Evolutionary conservation across 306 rosid genomes (phyloP), one percentile per base, ranked within the genome.

Genomic region (Quercus suber): DNA sequence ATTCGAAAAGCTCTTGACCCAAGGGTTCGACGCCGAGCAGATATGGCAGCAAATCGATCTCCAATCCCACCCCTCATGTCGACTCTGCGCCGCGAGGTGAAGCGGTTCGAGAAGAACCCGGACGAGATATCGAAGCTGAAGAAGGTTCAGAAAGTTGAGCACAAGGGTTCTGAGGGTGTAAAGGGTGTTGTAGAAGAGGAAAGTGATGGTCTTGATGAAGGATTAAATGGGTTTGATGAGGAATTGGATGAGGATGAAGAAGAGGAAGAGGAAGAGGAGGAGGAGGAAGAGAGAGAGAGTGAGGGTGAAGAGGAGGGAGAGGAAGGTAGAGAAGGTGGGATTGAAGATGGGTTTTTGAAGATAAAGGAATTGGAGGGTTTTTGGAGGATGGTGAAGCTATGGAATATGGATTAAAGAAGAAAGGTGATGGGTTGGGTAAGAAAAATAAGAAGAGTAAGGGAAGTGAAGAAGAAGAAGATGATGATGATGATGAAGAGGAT

Each of bases 21-120:
- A 95, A 2, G 94, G 96, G 5, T 95, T 89, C 85, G 99, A 95
- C 76, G 91, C 89, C 3, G 99, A 95, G 84, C 99, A 95, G 90
- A 91, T 95, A 84, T 95, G 99, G 99, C 97, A 95, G 79, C 99
- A 95, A 83, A 90, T 91, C 31, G 99, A 95, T 61, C 84, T 95
- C 74, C 98, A 90, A 84, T 86, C 98, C 0, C 94, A 90, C 81
- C 97, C 11, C 89, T 95, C 1, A 20, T 95, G 45, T 82, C 92
- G 74, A 77, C 77, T 10, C 75, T 95, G 52, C 90, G 89, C 59
- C 92, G 99, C 73, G 91, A 88, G 15, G 31, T 93, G 86, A 93
- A 84, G 77, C 91, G 84, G 65, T 69, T 88, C 57, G 85, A 74
- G 35, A 87, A 90, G 73, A 86, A 87, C 35, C 96, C 96, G 5